A percentile compares a stretch with the other conserved stretches of the same genome.
Conservation (phyloP, 768 basidiomycete species). For the Termitomyces sp. region DNA sequence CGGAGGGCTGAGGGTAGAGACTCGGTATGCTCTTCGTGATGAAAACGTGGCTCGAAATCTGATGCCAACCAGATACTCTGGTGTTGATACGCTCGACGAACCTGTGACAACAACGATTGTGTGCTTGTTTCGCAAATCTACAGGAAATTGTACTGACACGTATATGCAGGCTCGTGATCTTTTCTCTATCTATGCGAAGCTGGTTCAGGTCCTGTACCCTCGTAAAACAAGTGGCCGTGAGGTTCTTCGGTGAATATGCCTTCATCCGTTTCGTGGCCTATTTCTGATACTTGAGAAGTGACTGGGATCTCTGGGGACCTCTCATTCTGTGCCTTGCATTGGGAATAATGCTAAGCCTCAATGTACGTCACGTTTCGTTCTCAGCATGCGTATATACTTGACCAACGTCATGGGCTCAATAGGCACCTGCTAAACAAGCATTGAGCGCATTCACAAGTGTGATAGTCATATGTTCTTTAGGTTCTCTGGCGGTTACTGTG, state of each 20-base stretch:
- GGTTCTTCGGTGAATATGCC: constrained; percentile 61
- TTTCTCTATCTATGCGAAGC: constrained; percentile 86
- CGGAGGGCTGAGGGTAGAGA: constrained; percentile 88
- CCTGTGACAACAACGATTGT: constrained; percentile 89
- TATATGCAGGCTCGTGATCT: constrained; percentile 75
- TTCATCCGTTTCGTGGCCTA: background rate
- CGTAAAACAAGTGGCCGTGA: constrained; percentile 71
- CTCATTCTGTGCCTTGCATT: constrained; percentile 78
- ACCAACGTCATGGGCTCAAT: background rate
- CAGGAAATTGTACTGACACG: constrained; percentile 3
- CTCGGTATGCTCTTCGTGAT: constrained; percentile 51
- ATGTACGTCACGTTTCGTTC: constrained; percentile 43
- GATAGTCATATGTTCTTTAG: constrained; percentile 89
- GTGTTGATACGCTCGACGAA: constrained; percentile 88
- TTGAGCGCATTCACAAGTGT: constrained; percentile 91
- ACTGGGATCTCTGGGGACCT: constrained; percentile 99
- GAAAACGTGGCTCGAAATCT: background rate
- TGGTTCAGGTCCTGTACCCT: constrained; percentile 92
- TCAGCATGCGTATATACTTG: background rate
- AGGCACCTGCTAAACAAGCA: constrained; percentile 84
- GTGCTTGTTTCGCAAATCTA: constrained; percentile 22
- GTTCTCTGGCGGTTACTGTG: constrained; percentile 89
- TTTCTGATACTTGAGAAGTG: constrained; percentile 41
- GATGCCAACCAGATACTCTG: constrained; percentile 56
- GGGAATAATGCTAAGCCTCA: constrained; percentile 82